Evolutionary conservation across 352 stramenopile species (phyloP).

Genomic region (Globisporangium takayamanum): DNA sequence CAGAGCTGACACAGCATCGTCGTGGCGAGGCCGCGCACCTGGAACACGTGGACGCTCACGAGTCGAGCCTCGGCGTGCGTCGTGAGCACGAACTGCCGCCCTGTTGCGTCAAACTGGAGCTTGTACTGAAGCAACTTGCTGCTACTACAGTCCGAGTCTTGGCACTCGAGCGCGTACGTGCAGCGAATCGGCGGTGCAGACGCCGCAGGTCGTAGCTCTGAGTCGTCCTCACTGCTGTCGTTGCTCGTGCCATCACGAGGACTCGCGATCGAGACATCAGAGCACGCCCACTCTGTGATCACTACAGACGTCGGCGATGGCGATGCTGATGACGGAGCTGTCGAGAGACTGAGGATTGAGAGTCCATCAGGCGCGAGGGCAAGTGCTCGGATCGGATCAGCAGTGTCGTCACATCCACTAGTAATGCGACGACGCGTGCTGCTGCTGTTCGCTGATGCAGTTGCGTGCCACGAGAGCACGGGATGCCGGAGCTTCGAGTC

Average conservation of each 20-base stretch:
- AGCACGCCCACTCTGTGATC: conserved; percentile 10
- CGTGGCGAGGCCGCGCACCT: conserved; percentile 1
- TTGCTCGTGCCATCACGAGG: conserved; percentile 5
- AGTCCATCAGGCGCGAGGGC: conserved; percentile 6
- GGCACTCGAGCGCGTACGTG: background rate
- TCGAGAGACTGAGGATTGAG: conserved; percentile 4
- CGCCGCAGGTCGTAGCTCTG: background rate
- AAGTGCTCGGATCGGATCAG: conserved; percentile 2
- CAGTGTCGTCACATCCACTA: background rate
- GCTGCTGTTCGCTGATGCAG: background rate
- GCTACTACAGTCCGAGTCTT: background rate
- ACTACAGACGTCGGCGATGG: background rate
- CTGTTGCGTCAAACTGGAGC: conserved; percentile 6
- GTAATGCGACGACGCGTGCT: background rate
- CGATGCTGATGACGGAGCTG: background rate
- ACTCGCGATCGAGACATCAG: conserved; percentile 3
- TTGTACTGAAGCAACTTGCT: background rate
- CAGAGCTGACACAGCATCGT: background rate
- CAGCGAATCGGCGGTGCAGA: conserved; percentile 1
- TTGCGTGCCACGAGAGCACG: conserved; percentile 3
- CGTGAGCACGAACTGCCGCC: conserved; percentile 4
- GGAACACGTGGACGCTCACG: conserved; percentile 6
- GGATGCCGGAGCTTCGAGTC: conserved; percentile 12
- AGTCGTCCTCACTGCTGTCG: conserved; percentile 8
- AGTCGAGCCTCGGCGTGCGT: background rate